Percentiles rank a stretch among this genome's conserved stretches.
phyloP scores from a whole-genome alignment of 163 green algal species.

The Volvox carteri region DNA sequence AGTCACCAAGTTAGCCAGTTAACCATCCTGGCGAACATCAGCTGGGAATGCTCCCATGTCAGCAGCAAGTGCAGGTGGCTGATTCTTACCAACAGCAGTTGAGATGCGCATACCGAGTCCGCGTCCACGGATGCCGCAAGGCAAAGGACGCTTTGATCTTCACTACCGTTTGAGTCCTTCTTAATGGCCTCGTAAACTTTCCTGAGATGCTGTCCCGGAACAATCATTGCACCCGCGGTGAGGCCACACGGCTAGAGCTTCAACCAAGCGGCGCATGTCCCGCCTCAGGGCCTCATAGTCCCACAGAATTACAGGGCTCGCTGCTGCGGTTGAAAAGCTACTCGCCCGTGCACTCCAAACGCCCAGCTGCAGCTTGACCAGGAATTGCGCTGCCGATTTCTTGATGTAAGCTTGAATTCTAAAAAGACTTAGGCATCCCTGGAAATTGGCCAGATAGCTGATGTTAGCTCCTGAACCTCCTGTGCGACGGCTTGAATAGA shows the following conservation, averaged over 20 bases:
- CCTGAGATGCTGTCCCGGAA: conserved; percentile 53
- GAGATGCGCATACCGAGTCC: conserved; percentile 79
- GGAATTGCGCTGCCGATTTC: background rate
- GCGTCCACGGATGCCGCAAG: conserved; percentile 76
- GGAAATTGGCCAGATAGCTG: too few relatives aligned
- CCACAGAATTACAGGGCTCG: background rate
- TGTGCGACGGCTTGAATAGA: too few relatives aligned
- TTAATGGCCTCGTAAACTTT: conserved; percentile 75
- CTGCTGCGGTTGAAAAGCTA: background rate
- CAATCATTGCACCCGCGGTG: conserved; percentile 60
- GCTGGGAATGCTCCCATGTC: too few relatives aligned
- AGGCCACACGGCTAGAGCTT: background rate
- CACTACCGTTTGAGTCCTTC: conserved; percentile 69
- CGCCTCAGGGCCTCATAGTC: background rate
- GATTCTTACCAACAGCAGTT: conserved; percentile 77
- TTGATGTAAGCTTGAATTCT: too few relatives aligned
- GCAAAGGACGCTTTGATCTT: conserved; percentile 75
- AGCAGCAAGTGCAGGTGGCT: too few relatives aligned
- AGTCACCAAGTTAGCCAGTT: too few relatives aligned
- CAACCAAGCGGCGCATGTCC: conserved; percentile 21
- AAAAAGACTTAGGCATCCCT: too few relatives aligned
- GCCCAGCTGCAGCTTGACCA: conserved; percentile 22
- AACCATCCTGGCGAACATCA: too few relatives aligned
- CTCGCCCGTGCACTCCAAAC: background rate
- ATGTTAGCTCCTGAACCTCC: too few relatives aligned